Evolutionary conservation across 192 early-diverging fungal species (phyloP), one percentile per base, ranked within the genome.

Genomic region (Mortierella hygrophila): DNA sequence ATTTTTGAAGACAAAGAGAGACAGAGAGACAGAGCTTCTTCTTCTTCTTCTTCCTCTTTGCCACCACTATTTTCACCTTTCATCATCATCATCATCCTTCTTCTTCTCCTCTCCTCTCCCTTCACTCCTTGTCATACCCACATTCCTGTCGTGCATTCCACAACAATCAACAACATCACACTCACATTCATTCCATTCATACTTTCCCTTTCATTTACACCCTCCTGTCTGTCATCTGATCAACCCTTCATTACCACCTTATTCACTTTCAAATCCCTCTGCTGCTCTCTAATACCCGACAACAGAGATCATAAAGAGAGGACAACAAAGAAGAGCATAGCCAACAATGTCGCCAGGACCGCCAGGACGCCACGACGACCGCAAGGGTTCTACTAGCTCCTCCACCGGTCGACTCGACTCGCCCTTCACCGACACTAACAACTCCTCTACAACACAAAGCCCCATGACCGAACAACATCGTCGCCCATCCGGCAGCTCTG

Each of bases 401-500:
- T 63, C 74, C 5, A 46, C 75, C 18, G 74, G 29, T 20, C 47
- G 41, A 49, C 6, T 41, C 20, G 75, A 78, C 37, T 60, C 65
- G 26, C 32, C 68, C 20, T 52, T 21, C n/a, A 15, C 55, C 60
- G 49, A 47, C 21, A 49, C 55, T n/a, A 74, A 26, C 42, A 57
- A 26, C 29, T 65, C 60, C 7, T 65, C 60, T 3, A 3, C 60
- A 65, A 65, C 60, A 9, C 38, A 68, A 6, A 46, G 29, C 7
- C 40, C 82, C 13, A 29, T 74, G 15, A 26, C 44, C 32, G 71
- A 20, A 7, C 77, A 85, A 38, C 44, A 79, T 18, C 49, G 83
- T 23, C 49, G 83, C 13, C 70, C 83, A 29, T 85, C 83, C 11
- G 83, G 70, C 20, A 49, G 78, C 46, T 85, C 83, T 26, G 83